Evolutionary conservation across 352 stramenopile species (phyloP).

Genomic region (Globisporangium recalcitrans): DNA sequence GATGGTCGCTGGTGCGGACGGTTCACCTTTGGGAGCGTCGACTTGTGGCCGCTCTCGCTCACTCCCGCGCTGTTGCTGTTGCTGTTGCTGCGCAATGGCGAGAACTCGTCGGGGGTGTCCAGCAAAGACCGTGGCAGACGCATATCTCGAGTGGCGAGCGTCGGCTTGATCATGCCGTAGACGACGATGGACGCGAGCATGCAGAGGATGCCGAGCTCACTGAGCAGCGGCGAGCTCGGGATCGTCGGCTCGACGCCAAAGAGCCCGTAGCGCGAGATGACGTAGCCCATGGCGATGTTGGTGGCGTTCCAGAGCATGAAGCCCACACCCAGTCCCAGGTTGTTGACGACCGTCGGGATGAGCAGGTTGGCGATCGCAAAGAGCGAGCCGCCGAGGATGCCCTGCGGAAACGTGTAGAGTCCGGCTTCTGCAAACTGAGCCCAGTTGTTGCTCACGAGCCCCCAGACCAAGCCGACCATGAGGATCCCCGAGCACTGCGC

Average conservation of each 20-base stretch:
- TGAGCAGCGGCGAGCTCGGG: conserved; percentile 46
- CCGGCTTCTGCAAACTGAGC: conserved; percentile 61
- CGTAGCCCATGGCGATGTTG: conserved; percentile 80
- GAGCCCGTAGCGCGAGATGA: conserved; percentile 67
- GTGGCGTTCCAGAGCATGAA: conserved; percentile 88
- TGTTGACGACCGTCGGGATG: conserved; percentile 85
- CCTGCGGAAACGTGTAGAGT: conserved; percentile 76
- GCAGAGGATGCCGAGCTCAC: conserved; percentile 61
- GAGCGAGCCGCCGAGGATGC: conserved; percentile 65
- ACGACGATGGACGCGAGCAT: conserved; percentile 78
- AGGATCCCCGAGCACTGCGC: conserved; percentile 77
- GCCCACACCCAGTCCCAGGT: conserved; percentile 64
- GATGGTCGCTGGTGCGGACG: background rate
- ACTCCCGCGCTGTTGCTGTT: conserved; percentile 4
- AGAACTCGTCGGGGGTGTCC: conserved; percentile 22
- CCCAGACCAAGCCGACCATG: conserved; percentile 72
- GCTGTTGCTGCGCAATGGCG: conserved; percentile 25
- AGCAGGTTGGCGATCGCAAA: conserved; percentile 80
- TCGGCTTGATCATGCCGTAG: conserved; percentile 75
- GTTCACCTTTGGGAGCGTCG: conserved; percentile 16
- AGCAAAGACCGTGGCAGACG: background rate
- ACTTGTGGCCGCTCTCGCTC: background rate
- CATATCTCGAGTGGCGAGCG: conserved; percentile 22
- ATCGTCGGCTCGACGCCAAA: conserved; percentile 64
- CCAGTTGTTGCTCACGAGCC: conserved; percentile 80